phyloP scores from a whole-genome alignment of 805 yeast genomes.

The Millerago galiae region DNA sequence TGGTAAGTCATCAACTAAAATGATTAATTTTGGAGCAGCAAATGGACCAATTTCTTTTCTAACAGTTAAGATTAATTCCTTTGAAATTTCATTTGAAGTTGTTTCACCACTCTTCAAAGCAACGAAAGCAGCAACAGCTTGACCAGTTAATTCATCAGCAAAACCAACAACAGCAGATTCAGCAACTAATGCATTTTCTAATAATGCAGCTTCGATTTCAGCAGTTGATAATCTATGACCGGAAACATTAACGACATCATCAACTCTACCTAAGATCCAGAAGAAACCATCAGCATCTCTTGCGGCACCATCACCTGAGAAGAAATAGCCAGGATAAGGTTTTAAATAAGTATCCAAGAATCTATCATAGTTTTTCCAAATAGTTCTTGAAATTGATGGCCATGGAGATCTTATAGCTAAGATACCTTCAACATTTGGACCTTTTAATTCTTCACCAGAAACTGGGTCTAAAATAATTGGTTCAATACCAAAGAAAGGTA shows the following conservation, averaged over 20 bases:
- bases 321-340: conserved; percentile 77
- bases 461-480: conserved; percentile 70
- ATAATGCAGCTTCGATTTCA: conserved; percentile 77
- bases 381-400: conserved; percentile 84
- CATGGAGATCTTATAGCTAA: conserved; percentile 65
- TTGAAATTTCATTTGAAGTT: conserved; percentile 37
- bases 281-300: conserved; percentile 78
- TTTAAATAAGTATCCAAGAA: conserved; percentile 76
- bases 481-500: conserved; percentile 80
- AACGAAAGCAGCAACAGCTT: conserved; percentile 79
- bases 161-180: conserved; percentile 84
- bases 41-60: conserved; percentile 80
- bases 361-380: conserved; percentile 70
- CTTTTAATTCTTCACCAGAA: conserved; percentile 60
- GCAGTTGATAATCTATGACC: conserved; percentile 88
- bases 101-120: conserved; percentile 44
- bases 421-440: conserved; percentile 75
- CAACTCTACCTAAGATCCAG: conserved; percentile 85
- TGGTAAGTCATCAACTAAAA: conserved; percentile 72
- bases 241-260: conserved; percentile 81
- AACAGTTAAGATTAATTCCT: conserved; percentile 61
- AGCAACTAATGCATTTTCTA: conserved; percentile 63
- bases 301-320: conserved; percentile 89
- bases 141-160: conserved; percentile 79
- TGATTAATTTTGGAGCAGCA: conserved; percentile 75